A percentile compares a stretch with the other conserved stretches of the same genome.
Evolutionary conservation across 148 eudicot species (phyloP).

Genomic region (Polygonum aviculare): DNA sequence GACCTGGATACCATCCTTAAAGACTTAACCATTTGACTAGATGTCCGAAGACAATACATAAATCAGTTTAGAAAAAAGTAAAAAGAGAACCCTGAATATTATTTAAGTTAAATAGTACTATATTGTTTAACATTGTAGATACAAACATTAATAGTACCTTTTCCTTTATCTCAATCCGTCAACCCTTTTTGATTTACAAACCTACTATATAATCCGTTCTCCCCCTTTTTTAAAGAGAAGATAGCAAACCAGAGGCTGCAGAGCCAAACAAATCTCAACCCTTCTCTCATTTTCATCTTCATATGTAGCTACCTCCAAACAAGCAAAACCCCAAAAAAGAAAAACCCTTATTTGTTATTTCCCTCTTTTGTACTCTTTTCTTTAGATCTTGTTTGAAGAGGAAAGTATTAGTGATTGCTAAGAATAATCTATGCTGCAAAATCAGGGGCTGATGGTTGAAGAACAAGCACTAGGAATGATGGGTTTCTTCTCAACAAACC

Average conservation of each 20-base stretch:
- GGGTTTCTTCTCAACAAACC: conserved; percentile 8
- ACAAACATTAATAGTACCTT: not conserved
- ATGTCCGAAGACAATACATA: too few species aligned
- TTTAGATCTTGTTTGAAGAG: not conserved
- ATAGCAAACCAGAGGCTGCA: not conserved
- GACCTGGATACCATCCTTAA: too few species aligned
- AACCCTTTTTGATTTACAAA: conserved; percentile 4
- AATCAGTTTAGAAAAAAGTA: not conserved
- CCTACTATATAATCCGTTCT: too few species aligned
- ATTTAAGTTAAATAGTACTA: not conserved
- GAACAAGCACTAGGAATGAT: conserved; percentile 22
- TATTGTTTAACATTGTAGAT: not conserved
- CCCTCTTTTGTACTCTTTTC: not conserved
- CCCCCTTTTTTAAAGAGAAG: not conserved
- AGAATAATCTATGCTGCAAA: not conserved
- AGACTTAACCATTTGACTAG: too few species aligned
- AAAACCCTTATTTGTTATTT: not conserved
- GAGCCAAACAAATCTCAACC: not conserved
- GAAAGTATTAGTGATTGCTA: not conserved
- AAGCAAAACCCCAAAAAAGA: not conserved
- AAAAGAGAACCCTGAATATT: not conserved
- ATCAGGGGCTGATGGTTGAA: conserved; percentile 26
- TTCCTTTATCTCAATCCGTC: not conserved
- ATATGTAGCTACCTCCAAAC: not conserved
- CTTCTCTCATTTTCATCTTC: not conserved